These are phyloP conservation scores for Pilaira anomala DNA, from an alignment of 192 early-diverging fungal species.

Conservation along the genomic window DNA sequence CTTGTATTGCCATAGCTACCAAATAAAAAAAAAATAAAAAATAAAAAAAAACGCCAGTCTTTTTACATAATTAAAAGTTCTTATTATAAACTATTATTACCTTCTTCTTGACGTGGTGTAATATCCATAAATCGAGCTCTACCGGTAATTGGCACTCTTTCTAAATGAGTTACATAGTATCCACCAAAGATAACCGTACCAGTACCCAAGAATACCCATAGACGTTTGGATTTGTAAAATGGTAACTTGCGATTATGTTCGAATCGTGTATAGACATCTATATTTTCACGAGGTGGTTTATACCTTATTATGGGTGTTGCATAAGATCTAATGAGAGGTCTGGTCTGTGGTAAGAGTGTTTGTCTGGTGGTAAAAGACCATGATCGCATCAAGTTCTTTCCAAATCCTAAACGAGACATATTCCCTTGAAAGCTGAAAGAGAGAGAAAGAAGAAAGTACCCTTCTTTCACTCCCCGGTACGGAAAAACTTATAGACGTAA, in stretches of 20 bases:
- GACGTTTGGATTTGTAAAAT: slow-evolving; percentile 23
- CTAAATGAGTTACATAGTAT: slow-evolving; percentile 72
- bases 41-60: background rate
- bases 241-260: background rate
- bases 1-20: slow-evolving; percentile 58
- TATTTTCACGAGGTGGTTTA: background rate
- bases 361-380: too few relatives aligned
- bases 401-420: too few relatives aligned
- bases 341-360: too few relatives aligned
- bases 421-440: too few relatives aligned
- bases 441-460: too few relatives aligned
- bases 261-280: background rate
- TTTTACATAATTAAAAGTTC: background rate
- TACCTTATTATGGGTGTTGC: background rate
- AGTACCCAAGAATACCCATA: slow-evolving; percentile 30
- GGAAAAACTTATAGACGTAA: too few relatives aligned
- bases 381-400: too few relatives aligned
- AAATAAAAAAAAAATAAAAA: background rate
- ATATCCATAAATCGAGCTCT: slow-evolving; percentile 70
- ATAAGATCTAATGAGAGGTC: too few relatives aligned
- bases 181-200: slow-evolving; percentile 41
- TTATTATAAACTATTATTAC: slow-evolving; percentile 6
- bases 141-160: slow-evolving; percentile 68
- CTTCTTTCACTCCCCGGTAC: too few relatives aligned
- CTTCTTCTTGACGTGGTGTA: slow-evolving; percentile 53